Evolutionary conservation across 192 early-diverging fungal species (phyloP).

Genomic region (Linnemannia hyalina): DNA sequence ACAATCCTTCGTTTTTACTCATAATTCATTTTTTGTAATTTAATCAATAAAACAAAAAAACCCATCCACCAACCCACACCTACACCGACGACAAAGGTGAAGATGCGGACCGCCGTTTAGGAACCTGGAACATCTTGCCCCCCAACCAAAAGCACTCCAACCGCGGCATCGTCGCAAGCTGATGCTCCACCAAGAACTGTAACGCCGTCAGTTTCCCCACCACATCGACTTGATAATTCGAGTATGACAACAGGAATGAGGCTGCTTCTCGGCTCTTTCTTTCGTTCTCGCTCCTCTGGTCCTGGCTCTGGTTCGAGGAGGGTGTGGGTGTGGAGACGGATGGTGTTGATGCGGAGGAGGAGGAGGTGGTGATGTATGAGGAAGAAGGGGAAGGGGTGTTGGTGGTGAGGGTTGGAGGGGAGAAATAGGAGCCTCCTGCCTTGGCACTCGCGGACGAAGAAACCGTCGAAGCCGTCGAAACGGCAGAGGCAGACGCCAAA

Average conservation of each 20-base stretch:
- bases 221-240: conserved; percentile 4
- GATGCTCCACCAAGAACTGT: conserved; percentile 25
- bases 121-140: background rate
- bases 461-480: background rate
- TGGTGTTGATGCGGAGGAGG: background rate
- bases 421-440: background rate
- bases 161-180: conserved; percentile 6
- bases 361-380: no score
- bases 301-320: background rate
- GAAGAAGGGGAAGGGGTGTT: no score
- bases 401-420: background rate
- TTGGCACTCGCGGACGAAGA: background rate
- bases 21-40: no score
- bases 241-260: background rate
- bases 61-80: no score
- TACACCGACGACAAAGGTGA: no score
- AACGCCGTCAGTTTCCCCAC: conserved; percentile 15
- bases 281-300: background rate
- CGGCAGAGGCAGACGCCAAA: background rate
- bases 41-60: no score
- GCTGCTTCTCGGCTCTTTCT: background rate
- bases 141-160: conserved; percentile 15
- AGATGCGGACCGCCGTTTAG: background rate
- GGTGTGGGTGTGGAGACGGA: background rate
- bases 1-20: no score